Evolutionary conservation across 1,139 yeast genomes (phyloP).

Genomic region (Zygoascus sp.): DNA sequence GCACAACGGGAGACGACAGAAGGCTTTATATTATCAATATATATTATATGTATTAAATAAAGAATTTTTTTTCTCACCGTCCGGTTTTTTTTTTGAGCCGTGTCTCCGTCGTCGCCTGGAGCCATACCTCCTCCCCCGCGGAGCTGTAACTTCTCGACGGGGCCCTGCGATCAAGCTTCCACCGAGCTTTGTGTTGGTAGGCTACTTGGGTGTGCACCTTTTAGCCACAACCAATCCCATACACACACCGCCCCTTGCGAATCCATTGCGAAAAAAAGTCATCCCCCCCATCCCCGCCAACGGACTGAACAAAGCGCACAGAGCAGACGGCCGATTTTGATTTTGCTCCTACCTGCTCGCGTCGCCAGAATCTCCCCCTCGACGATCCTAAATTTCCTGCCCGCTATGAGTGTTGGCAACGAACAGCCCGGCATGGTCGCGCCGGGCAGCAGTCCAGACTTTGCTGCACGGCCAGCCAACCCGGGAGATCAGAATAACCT

Average conservation of each 20-base stretch:
- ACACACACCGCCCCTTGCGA: neutral
- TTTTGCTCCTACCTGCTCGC: neutral
- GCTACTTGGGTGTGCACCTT: neutral
- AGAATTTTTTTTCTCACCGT: too few relatives aligned
- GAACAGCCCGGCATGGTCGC: conserved; percentile 13
- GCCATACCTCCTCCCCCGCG: neutral
- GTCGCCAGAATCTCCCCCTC: neutral
- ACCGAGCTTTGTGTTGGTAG: neutral
- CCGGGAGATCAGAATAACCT: neutral
- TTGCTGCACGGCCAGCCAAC: neutral
- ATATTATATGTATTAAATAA: too few relatives aligned
- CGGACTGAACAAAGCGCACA: too few relatives aligned
- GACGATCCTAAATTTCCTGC: neutral
- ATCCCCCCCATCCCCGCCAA: neutral
- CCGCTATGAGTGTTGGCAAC: conserved; percentile 1
- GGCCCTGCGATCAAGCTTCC: neutral
- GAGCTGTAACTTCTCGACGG: neutral
- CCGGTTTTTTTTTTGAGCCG: neutral
- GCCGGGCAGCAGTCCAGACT: neutral
- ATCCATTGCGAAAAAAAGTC: neutral
- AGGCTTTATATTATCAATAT: too few relatives aligned
- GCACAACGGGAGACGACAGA: too few relatives aligned
- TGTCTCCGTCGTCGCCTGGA: neutral
- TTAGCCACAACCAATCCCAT: conserved; percentile 4
- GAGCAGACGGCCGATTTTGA: too few relatives aligned